These are phyloP conservation scores for Stipa capillata DNA, from an alignment of 176 grass and related monocot genomes.

Conservation along the genomic window DNA sequence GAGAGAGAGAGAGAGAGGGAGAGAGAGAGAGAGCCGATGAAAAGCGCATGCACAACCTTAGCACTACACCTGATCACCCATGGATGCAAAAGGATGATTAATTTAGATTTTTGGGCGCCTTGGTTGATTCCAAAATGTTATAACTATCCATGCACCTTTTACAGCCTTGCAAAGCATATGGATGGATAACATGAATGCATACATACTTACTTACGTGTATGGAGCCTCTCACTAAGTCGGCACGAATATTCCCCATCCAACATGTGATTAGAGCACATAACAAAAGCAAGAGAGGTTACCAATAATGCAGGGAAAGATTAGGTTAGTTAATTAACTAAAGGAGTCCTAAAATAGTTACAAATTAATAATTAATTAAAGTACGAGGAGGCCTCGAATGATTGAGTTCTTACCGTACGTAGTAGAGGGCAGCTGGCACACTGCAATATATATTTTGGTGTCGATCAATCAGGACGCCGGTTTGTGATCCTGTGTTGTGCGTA, in stretches of 20 bases:
- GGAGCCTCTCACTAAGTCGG: not conserved
- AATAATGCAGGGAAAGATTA: not conserved
- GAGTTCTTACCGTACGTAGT: not conserved
- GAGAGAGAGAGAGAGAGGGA: too few relatives aligned
- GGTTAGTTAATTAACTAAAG: not conserved
- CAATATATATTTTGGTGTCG: not conserved
- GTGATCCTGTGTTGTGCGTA: too few relatives aligned
- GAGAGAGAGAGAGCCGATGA: too few relatives aligned
- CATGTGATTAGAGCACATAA: not conserved
- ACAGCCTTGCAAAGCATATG: constrained; percentile 38
- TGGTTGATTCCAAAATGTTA: constrained; percentile 34
- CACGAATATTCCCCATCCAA: constrained; percentile 17
- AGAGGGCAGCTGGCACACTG: constrained; percentile 8
- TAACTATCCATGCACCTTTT: constrained; percentile 20
- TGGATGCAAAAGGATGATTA: too few relatives aligned
- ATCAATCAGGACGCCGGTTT: not conserved
- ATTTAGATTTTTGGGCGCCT: too few relatives aligned
- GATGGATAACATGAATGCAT: not conserved
- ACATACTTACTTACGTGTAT: too few relatives aligned
- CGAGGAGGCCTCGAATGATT: constrained; percentile 31
- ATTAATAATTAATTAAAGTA: constrained; percentile 25
- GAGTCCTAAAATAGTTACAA: too few relatives aligned
- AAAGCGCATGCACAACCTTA: too few relatives aligned
- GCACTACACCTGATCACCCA: too few relatives aligned
- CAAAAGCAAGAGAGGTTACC: not conserved